Percentiles rank a stretch among this genome's conserved stretches.
Conservation (phyloP, 371 early-diverging fungal genomes). For the Cokeromyces recurvatus region DNA sequence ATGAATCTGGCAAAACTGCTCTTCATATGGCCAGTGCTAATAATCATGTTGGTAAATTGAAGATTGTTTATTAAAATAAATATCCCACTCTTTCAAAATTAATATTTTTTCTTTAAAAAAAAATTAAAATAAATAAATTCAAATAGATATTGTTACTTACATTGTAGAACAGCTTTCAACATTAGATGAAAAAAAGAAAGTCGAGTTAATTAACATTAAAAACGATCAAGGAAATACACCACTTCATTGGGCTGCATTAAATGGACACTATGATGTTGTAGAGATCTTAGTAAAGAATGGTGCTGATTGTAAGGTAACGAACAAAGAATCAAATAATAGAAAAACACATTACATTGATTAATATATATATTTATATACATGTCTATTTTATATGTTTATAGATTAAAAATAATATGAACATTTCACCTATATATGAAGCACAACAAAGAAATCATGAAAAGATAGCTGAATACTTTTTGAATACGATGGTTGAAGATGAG, state of each 20-base stretch:
- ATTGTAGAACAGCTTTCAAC: conserved; percentile 39
- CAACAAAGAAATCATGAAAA: conserved; percentile 61
- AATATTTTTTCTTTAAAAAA: no score
- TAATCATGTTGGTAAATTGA: conserved; percentile 69
- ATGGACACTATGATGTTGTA: conserved; percentile 70
- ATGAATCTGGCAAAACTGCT: conserved; percentile 68
- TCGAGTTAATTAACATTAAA: conserved; percentile 48
- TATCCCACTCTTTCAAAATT: no score
- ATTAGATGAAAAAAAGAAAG: conserved; percentile 9
- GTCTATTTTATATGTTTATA: conserved; percentile 10
- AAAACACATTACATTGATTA: no score
- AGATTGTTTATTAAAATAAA: no score
- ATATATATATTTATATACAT: no score
- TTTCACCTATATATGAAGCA: conserved; percentile 64
- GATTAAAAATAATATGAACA: conserved; percentile 59
- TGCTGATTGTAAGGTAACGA: conserved; percentile 62
- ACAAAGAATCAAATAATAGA: not conserved
- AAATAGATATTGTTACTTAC: conserved; percentile 49
- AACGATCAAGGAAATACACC: conserved; percentile 78
- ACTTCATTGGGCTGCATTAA: conserved; percentile 86
- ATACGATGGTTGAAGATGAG: conserved; percentile 53
- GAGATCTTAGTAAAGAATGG: conserved; percentile 55
- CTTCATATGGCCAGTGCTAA: conserved; percentile 87
- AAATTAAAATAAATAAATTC: not conserved
- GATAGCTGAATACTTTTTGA: conserved; percentile 60